Evolutionary conservation across 2,329 filamentous ascomycete genomes (phyloP).

Genomic region (Pseudocercospora crystallina): DNA sequence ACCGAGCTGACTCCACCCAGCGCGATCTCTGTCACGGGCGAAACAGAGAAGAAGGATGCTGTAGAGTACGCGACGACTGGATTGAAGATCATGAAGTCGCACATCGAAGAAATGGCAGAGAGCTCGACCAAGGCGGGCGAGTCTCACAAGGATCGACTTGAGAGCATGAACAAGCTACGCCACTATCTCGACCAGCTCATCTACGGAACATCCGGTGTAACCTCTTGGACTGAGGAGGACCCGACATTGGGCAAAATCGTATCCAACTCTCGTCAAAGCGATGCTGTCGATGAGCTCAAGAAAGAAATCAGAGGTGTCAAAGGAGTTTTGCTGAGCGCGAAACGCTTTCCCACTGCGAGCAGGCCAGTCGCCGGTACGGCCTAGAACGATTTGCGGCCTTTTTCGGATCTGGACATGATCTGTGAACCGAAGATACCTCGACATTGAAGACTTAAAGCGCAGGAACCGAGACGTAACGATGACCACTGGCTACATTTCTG

Average conservation of each 20-base stretch:
- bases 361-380: slow-evolving; percentile 2
- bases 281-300: slow-evolving; percentile 72
- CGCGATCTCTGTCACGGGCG: slow-evolving; percentile 37
- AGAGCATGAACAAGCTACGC: slow-evolving; percentile 53
- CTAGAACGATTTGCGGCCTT: too few relatives aligned
- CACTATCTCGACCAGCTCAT: slow-evolving; percentile 66
- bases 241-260: slow-evolving; percentile 33
- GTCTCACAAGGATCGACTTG: slow-evolving; percentile 54
- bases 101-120: slow-evolving; percentile 51
- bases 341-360: slow-evolving; percentile 56
- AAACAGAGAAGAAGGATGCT: slow-evolving; percentile 24
- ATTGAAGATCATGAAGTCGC: slow-evolving; percentile 52
- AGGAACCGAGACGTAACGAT: too few relatives aligned
- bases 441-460: too few relatives aligned
- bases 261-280: slow-evolving; percentile 51
- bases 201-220: slow-evolving; percentile 37
- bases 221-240: slow-evolving; percentile 28
- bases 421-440: too few relatives aligned
- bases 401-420: too few relatives aligned
- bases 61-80: slow-evolving; percentile 27
- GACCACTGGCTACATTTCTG: too few relatives aligned
- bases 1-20: slow-evolving; percentile 56
- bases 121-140: slow-evolving; percentile 54
- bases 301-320: slow-evolving; percentile 77
- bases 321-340: slow-evolving; percentile 71